phyloP scores from a whole-genome alignment of 2,329 filamentous ascomycete species.

The Amauroascus verrucosus region DNA sequence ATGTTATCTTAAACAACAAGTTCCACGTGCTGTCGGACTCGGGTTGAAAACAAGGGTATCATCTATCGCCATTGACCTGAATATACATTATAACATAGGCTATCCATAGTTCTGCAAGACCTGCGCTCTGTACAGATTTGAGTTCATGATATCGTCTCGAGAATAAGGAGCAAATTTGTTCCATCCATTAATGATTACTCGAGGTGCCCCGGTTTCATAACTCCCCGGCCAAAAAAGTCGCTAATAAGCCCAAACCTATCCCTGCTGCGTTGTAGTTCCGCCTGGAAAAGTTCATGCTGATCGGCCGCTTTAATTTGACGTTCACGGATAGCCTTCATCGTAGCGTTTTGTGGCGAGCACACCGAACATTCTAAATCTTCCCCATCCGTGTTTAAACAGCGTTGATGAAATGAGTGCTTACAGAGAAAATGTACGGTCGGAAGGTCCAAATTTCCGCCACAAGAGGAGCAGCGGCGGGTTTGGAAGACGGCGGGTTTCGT shows the following conservation, averaged over 20 bases:
- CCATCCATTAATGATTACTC: conserved; percentile 1
- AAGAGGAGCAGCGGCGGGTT: conserved; percentile 76
- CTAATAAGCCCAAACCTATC: conserved; percentile 85
- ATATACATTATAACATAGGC: too few relatives aligned
- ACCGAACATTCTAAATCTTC: conserved; percentile 70
- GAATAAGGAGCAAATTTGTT: background rate
- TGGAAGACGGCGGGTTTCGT: conserved; percentile 82
- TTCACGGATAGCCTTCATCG: conserved; percentile 74
- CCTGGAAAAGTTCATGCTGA: conserved; percentile 79
- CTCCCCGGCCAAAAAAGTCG: conserved; percentile 88
- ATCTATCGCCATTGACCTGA: too few relatives aligned
- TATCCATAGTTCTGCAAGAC: too few relatives aligned
- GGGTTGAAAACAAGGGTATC: too few relatives aligned
- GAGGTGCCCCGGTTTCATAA: conserved; percentile 51
- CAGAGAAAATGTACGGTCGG: conserved; percentile 93
- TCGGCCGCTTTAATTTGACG: conserved; percentile 79
- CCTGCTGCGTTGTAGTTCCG: conserved; percentile 63
- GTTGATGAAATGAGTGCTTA: conserved; percentile 92
- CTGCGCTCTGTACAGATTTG: too few relatives aligned
- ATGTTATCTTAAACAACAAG: too few relatives aligned
- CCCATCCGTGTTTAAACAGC: conserved; percentile 63
- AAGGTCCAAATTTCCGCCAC: conserved; percentile 66
- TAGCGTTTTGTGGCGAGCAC: conserved; percentile 74
- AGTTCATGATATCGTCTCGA: background rate
- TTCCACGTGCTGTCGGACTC: too few relatives aligned